Base-by-base conservation (phyloP, 495 filamentous ascomycete species). In the Parachaetomium inaequale region DNA sequence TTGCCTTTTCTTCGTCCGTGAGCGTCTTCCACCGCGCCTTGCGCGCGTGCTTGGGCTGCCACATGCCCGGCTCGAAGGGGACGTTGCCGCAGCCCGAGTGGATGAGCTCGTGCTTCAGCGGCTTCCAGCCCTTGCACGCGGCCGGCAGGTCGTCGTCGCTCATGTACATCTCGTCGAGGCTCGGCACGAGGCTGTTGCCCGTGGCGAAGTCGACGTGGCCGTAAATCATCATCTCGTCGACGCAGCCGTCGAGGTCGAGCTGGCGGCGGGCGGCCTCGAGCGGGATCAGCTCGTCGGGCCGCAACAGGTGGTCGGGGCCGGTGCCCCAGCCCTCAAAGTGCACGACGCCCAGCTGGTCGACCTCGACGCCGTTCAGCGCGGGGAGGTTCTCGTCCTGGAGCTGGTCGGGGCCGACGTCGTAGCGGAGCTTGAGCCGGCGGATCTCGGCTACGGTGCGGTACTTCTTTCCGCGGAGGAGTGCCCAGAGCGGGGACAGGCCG, bases 221-320 rank as follows among this genome's bases (percentile, higher is more conserved):
- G 65, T 75, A 85, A n/a, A 79, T 57, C 65, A 84, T 76, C 74
- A 85, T 82, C 55, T 75, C 61, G 42, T 72, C 47, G 49, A 80
- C 72, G 66, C 78, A 72, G 15, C 63, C 31, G 45, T 81, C 66
- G 34, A 86, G 53, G 31, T 75, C 50, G 51, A 87, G 55, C n/a
- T 73, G 52, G 31, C 87, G 68, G 42, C 75, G 71, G 0, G 77
- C 60, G 10, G 75, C 62, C 66, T 89, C 85, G 46, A 70, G 63
- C 40, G 80, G 56, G 8, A 88, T 62, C 61, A 88, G 63, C 67
- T 88, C 78, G 68, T 89, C 85, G 4, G 82, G 76, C 15, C 81
- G 74, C 21, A 80, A 36, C 17, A 90, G 72, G 53, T 74, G 72
- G 1, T 56, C 66, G 7, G 28, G 47, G 12, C 74, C 75, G 29